Evolutionary conservation across 805 yeast genomes (phyloP).

Genomic region (Kurtzmaniella cleridarum): DNA sequence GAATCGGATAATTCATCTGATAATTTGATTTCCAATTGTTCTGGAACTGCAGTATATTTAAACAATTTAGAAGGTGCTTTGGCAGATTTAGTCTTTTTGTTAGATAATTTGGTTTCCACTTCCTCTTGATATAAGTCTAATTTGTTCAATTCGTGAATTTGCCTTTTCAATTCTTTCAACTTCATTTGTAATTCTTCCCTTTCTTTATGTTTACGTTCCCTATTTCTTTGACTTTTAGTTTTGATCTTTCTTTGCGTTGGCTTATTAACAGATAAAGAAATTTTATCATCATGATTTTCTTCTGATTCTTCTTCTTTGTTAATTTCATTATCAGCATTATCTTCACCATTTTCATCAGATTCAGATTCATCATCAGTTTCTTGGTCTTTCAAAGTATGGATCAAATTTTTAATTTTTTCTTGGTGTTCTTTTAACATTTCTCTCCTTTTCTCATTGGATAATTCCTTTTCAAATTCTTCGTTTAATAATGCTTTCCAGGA

Average conservation of each 20-base stretch:
- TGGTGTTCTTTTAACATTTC: conserved; percentile 57
- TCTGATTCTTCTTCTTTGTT: conserved; percentile 25
- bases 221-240: conserved; percentile 74
- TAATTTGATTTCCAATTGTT: conserved; percentile 68
- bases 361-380: conserved; percentile 42
- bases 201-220: conserved; percentile 57
- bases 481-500: conserved; percentile 74
- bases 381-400: conserved; percentile 55
- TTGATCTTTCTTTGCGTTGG: conserved; percentile 66
- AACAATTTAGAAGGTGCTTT: conserved; percentile 34
- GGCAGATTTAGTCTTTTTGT: conserved; percentile 15
- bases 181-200: conserved; percentile 50
- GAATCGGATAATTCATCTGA: conserved; percentile 86
- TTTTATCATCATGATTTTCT: conserved; percentile 25
- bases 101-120: conserved; percentile 23
- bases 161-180: conserved; percentile 53
- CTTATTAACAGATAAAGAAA: conserved; percentile 59
- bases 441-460: conserved; percentile 60
- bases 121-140: conserved; percentile 19
- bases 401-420: conserved; percentile 57
- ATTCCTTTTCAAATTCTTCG: conserved; percentile 61
- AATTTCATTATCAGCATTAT: conserved; percentile 27
- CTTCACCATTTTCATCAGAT: conserved; percentile 34
- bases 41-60: conserved; percentile 37
- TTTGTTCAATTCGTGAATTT: conserved; percentile 54